phyloP scores from a whole-genome alignment of 2,329 filamentous ascomycete genomes.

The Pseudofabraea citricarpa region DNA sequence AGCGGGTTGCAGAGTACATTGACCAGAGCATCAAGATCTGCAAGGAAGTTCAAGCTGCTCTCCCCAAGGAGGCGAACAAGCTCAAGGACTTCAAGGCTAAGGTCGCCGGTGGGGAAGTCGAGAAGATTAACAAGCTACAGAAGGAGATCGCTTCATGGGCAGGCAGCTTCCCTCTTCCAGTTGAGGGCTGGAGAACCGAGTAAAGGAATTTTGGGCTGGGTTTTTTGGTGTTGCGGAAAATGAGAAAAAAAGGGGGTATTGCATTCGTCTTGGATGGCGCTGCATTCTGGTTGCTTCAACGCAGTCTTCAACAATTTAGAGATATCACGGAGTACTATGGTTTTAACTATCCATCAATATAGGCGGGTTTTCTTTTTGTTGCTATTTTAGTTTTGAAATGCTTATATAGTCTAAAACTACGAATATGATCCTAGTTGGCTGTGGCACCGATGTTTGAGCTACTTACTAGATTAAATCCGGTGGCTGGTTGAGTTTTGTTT shows the following conservation, averaged over 20 bases:
- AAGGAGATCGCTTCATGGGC: conserved; percentile 90
- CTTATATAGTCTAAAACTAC: no score
- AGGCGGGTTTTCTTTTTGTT: no score
- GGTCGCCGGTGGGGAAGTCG: conserved; percentile 71
- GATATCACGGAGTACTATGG: conserved; percentile 2
- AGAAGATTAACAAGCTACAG: conserved; percentile 78
- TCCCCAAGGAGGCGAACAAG: conserved; percentile 98
- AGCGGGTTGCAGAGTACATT: conserved; percentile 84
- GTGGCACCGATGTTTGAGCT: no score
- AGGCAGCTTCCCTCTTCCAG: conserved; percentile 84
- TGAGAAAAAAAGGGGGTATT: no score
- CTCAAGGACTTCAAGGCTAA: conserved; percentile 99
- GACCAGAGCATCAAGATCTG: conserved; percentile 83
- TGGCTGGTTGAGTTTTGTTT: no score
- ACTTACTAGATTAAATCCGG: no score
- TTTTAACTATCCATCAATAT: neutral
- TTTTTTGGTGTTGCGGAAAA: neutral
- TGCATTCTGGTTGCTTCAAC: conserved; percentile 1
- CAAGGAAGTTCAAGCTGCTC: conserved; percentile 76
- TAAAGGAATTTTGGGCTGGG: conserved; percentile 8
- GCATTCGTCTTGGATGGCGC: neutral
- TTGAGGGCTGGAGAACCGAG: conserved; percentile 59
- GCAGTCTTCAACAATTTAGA: conserved; percentile 2
- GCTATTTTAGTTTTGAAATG: no score
- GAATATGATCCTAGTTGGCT: no score